Base-by-base conservation (phyloP, 495 filamentous ascomycete species). In the Penicillium arizonense region DNA sequence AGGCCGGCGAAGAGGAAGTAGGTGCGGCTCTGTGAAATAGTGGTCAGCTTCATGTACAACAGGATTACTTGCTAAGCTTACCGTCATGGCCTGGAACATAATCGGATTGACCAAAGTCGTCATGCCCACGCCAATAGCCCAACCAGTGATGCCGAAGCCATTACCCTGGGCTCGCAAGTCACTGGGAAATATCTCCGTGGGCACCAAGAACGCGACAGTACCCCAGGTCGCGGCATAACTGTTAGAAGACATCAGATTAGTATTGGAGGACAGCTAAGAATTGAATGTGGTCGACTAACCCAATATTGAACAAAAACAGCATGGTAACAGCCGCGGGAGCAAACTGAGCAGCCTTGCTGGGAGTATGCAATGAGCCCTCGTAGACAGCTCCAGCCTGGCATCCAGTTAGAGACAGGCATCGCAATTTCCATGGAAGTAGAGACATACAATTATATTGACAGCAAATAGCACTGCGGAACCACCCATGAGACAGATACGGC, bases 111-210 rank as follows among this genome's bases (percentile, higher is more conserved):
- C 72, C 32, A 79, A 65, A 13, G 74, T 75, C 14, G 79, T 77
- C 67, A 77, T 74, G 13, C 79, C 78, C 11, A 79, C 77, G 21
- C 79, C 80, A 58, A 82, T 76, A 5, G 79, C 79, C 79, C 79
- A 82, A 1, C 78, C 80, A 13, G 77, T 80, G 18, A 83, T 79
- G 0, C 77, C 76, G 55, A 81, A 82, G 1, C 77, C 77, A 59
- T 82, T 81, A 3, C 79, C 80, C 53, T 82, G 74, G 20, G 78
- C 77, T 39, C 78, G 72, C 26, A 82, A 61, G 33, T 78, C 75
- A 12, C 70, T 71, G 2, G 77, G 75, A 54, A 77, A 82, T 18
- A 82, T 79, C 55, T 82, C 78, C 0, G 77, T 80, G 1, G 77
- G 80, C 11, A 79, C 59, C 10, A 81, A 65, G 59, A 80, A 83